Percentiles rank a stretch among this genome's conserved stretches.
Evolutionary conservation across 805 yeast genomes (phyloP).

Genomic region (Cephaloascus fragrans): DNA sequence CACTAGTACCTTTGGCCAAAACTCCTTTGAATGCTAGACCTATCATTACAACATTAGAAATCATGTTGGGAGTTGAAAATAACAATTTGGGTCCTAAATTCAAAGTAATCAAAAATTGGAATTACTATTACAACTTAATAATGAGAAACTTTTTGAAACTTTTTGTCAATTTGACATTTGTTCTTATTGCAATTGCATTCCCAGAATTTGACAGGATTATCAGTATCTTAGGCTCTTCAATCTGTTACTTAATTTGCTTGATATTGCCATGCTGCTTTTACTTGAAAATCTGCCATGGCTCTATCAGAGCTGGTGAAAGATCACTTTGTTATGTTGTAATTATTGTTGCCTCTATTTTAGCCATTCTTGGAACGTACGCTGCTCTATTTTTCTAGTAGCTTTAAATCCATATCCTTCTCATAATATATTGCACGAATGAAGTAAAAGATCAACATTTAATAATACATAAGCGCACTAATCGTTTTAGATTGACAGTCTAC

Average conservation of each 20-base stretch:
- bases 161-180: constrained; percentile 46
- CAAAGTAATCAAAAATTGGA: constrained; percentile 4
- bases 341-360: constrained; percentile 32
- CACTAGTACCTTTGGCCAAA: constrained; percentile 78
- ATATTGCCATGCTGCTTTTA: constrained; percentile 73
- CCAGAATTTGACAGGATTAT: constrained; percentile 78
- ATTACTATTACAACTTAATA: constrained; percentile 1
- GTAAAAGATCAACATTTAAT: too few species aligned
- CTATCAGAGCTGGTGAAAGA: constrained; percentile 29
- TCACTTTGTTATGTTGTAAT: constrained; percentile 32
- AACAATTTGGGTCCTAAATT: constrained; percentile 2
- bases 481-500: too few species aligned
- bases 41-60: constrained; percentile 60
- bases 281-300: constrained; percentile 38
- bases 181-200: constrained; percentile 49
- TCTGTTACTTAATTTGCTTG: constrained; percentile 73
- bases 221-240: constrained; percentile 72
- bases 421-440: too few species aligned
- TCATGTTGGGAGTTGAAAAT: constrained; percentile 26
- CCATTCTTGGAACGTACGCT: constrained; percentile 54
- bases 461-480: too few species aligned
- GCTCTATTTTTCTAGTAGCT: constrained; percentile 9
- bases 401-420: too few species aligned
- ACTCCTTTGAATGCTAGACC: constrained; percentile 81
- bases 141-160: constrained; percentile 20